Percentiles rank a stretch among this genome's conserved stretches.
These are phyloP conservation scores for Nowakowskiella sp. DNA, from an alignment of 192 early-diverging fungal species.

Conservation along the genomic window DNA sequence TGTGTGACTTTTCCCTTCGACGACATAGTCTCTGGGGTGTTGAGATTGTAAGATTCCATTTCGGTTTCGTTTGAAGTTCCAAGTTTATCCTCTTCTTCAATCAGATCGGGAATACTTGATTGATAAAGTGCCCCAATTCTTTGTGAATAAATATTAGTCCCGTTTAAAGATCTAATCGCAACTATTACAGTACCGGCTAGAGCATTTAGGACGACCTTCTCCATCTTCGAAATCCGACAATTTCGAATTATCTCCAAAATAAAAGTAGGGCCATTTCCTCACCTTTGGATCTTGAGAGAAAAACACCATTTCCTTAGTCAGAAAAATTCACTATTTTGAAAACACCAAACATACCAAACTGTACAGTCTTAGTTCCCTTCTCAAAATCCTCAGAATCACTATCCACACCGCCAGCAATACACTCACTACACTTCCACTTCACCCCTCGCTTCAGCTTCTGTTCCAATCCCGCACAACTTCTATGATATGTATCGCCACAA, in stretches of 20 bases:
- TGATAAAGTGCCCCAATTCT: constrained; percentile 78
- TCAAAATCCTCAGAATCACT: constrained; percentile 14
- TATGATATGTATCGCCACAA: constrained; percentile 73
- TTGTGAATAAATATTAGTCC: not conserved
- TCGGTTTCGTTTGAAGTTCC: too few relatives aligned
- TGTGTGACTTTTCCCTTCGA: too few relatives aligned
- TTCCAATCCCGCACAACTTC: constrained; percentile 65
- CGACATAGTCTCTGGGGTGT: too few relatives aligned
- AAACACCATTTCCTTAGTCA: too few relatives aligned
- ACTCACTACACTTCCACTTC: constrained; percentile 77
- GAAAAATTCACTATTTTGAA: too few relatives aligned
- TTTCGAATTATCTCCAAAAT: constrained; percentile 76
- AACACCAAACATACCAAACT: too few relatives aligned
- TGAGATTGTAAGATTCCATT: too few relatives aligned
- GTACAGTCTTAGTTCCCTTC: constrained; percentile 23
- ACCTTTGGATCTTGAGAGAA: constrained; percentile 37
- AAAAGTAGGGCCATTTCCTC: constrained; percentile 76
- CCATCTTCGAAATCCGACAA: constrained; percentile 60
- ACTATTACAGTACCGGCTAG: constrained; percentile 52
- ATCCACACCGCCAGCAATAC: constrained; percentile 36
- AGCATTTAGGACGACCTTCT: constrained; percentile 70
- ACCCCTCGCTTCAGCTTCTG: constrained; percentile 78
- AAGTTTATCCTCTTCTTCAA: constrained; percentile 11
- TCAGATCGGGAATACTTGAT: constrained; percentile 58
- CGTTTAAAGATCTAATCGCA: not conserved